A percentile compares a stretch with the other conserved stretches of the same genome.
phyloP scores from a whole-genome alignment of 2,329 filamentous ascomycete genomes.

The Apiospora koreana region DNA sequence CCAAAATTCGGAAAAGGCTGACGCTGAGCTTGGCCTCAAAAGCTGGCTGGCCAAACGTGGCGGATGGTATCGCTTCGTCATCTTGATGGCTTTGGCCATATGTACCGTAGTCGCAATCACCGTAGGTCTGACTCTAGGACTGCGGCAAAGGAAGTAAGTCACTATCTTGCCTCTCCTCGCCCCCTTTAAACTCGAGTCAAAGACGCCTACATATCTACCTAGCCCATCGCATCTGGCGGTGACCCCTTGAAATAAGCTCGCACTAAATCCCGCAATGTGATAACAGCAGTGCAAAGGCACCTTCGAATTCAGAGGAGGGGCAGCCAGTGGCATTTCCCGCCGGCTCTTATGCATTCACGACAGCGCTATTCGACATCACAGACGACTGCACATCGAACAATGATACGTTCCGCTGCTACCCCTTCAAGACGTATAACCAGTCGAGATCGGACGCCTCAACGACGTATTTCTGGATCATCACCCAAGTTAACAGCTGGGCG shows the following conservation, averaged over 20 bases:
- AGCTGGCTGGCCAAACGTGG: conserved; percentile 25
- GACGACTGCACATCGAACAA: conserved; percentile 60
- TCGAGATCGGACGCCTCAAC: conserved; percentile 39
- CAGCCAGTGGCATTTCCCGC: conserved; percentile 50
- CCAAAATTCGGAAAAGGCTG: background rate
- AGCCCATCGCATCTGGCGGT: background rate
- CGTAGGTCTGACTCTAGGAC: conserved; percentile 41
- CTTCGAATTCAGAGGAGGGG: background rate
- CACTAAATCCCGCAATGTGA: conserved; percentile 7
- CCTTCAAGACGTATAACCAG: conserved; percentile 51
- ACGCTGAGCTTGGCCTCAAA: background rate
- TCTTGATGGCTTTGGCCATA: conserved; percentile 31
- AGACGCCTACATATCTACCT: background rate
- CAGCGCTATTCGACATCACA: conserved; percentile 53
- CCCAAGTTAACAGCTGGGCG: conserved; percentile 30
- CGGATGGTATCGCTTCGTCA: conserved; percentile 35
- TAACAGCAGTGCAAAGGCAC: conserved; percentile 13
- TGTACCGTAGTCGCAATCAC: conserved; percentile 38
- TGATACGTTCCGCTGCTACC: conserved; percentile 63
- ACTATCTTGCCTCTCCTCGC: background rate
- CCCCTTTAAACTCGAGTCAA: background rate
- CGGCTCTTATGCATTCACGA: conserved; percentile 63
- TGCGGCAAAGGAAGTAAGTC: conserved; percentile 36
- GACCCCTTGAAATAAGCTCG: background rate
- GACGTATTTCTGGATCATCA: conserved; percentile 65